Conservation (phyloP, 2,329 filamentous ascomycete genomes). For the Trichoderma sp. region DNA sequence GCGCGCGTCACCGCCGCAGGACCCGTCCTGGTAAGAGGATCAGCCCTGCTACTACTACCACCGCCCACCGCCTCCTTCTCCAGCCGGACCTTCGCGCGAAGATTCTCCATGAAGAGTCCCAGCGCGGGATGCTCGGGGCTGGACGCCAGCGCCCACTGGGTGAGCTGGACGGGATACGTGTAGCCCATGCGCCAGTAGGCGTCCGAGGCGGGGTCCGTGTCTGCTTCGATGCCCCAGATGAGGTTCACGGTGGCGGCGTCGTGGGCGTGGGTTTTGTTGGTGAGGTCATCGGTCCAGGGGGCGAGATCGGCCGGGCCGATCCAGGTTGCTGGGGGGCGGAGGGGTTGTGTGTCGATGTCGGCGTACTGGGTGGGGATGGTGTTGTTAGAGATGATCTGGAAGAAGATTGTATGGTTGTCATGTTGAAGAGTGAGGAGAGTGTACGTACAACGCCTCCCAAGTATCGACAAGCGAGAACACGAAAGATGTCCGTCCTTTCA, state of each 20-base stretch:
- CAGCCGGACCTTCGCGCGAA: conserved; percentile 18
- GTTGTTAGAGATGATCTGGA: neutral
- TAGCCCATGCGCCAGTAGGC: conserved; percentile 37
- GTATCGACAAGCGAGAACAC: conserved; percentile 32
- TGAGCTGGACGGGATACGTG: conserved; percentile 34
- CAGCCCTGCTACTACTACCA: conserved; percentile 24
- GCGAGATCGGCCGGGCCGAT: conserved; percentile 31
- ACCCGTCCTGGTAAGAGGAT: conserved; percentile 34
- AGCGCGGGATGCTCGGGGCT: conserved; percentile 33
- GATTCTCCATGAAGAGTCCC: conserved; percentile 32
- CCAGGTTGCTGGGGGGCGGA: conserved; percentile 33
- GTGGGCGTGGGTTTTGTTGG: conserved; percentile 29
- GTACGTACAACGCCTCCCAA: conserved; percentile 35
- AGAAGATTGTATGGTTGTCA: no score
- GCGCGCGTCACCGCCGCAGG: conserved; percentile 34
- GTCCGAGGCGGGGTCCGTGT: conserved; percentile 32
- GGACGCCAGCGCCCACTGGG: conserved; percentile 36
- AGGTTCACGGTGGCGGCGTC: conserved; percentile 30
- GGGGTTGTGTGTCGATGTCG: conserved; percentile 35
- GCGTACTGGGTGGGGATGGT: conserved; percentile 31
- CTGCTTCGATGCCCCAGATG: conserved; percentile 35
- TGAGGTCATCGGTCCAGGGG: conserved; percentile 32
- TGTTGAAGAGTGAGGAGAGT: neutral
- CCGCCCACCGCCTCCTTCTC: conserved; percentile 3
- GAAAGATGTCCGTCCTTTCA: conserved; percentile 35